phyloP scores from a whole-genome alignment of 2,329 filamentous ascomycete species.

The Cryoendolithus antarcticus region DNA sequence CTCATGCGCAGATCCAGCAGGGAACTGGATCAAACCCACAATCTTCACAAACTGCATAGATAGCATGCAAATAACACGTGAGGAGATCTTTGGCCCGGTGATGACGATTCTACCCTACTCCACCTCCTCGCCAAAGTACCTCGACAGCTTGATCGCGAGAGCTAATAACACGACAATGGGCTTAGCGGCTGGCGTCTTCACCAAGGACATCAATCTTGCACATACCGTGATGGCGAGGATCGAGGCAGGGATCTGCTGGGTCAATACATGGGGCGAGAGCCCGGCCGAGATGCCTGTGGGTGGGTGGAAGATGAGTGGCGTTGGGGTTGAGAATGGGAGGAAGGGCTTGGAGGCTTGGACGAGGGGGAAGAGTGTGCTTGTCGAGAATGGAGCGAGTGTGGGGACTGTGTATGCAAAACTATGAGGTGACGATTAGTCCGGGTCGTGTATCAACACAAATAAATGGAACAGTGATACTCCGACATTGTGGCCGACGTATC shows the following conservation, averaged over 20 bases:
- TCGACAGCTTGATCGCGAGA: slow-evolving; percentile 57
- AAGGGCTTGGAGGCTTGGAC: slow-evolving; percentile 72
- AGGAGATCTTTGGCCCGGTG: slow-evolving; percentile 85
- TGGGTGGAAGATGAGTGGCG: slow-evolving; percentile 81
- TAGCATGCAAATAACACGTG: slow-evolving; percentile 62
- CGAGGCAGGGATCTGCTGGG: slow-evolving; percentile 79
- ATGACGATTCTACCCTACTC: slow-evolving; percentile 69
- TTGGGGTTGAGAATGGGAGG: slow-evolving; percentile 77
- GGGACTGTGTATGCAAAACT: slow-evolving; percentile 50
- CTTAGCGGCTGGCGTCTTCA: slow-evolving; percentile 75
- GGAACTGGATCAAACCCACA: slow-evolving; percentile 78
- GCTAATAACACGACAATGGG: slow-evolving; percentile 70
- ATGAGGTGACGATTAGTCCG: no score
- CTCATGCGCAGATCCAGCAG: slow-evolving; percentile 36
- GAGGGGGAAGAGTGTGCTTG: slow-evolving; percentile 74
- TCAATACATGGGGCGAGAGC: slow-evolving; percentile 88
- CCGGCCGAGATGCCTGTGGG: slow-evolving; percentile 88
- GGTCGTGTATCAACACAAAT: no score
- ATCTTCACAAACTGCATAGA: slow-evolving; percentile 80
- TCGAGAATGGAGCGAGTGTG: slow-evolving; percentile 64
- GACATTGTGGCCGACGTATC: no score
- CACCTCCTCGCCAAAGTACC: slow-evolving; percentile 23
- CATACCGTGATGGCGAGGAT: slow-evolving; percentile 59
- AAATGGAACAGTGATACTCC: no score
- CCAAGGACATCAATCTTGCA: slow-evolving; percentile 59